phyloP scores from a whole-genome alignment of 129 eudicot genomes.

The Smallanthus sonchifolius region DNA sequence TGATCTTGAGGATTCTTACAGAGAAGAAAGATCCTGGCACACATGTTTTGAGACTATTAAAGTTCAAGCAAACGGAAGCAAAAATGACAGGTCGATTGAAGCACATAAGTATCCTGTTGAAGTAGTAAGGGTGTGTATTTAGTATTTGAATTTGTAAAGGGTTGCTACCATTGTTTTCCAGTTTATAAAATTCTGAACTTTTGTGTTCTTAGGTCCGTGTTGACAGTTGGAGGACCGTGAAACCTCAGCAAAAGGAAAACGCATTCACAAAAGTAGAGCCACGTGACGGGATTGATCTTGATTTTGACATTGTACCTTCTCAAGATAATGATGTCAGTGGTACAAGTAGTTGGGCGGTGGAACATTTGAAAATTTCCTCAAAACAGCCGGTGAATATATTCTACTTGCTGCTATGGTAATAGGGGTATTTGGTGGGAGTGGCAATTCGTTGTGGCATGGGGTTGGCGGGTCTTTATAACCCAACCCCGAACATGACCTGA shows the following conservation, averaged over 20 bases:
- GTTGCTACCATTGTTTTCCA: background rate
- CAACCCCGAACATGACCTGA: background rate
- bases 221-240: constrained; percentile 68
- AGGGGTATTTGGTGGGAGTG: background rate
- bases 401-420: background rate
- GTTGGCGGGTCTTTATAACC: background rate
- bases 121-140: constrained; percentile 52
- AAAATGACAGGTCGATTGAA: constrained; percentile 28
- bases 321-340: constrained; percentile 40
- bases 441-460: background rate
- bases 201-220: constrained; percentile 53
- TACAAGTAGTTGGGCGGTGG: constrained; percentile 52
- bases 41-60: constrained; percentile 56
- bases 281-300: constrained; percentile 56
- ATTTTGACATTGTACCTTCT: constrained; percentile 45
- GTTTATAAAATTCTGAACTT: background rate
- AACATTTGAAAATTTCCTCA: constrained; percentile 62
- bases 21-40: constrained; percentile 77
- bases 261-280: constrained; percentile 32
- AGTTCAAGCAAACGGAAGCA: constrained; percentile 64
- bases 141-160: background rate
- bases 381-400: constrained; percentile 64
- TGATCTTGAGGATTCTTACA: constrained; percentile 37
- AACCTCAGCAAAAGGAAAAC: constrained; percentile 50
- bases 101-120: constrained; percentile 58